phyloP scores from a whole-genome alignment of 441 rosid species.

The Pelargonium myrrhifolium region DNA sequence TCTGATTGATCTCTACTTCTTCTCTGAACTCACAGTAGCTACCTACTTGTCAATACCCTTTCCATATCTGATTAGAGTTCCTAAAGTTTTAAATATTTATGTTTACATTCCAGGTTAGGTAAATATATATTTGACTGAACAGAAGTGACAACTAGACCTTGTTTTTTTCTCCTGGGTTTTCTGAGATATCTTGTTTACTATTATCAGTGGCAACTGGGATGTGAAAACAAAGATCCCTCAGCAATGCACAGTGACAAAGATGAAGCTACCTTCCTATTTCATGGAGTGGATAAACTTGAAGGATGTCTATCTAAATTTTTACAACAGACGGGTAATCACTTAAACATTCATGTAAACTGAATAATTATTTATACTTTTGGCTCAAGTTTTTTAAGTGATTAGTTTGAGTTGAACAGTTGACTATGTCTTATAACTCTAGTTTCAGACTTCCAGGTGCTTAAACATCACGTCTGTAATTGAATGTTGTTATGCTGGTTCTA shows the following conservation, averaged over 20 bases:
- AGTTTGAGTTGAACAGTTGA: background rate
- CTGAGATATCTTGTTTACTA: conserved; percentile 21
- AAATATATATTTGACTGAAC: background rate
- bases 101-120: background rate
- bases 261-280: conserved; percentile 72
- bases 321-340: conserved; percentile 40
- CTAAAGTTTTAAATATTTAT: background rate
- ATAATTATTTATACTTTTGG: background rate
- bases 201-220: conserved; percentile 88
- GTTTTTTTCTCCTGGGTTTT: background rate
- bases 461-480: background rate
- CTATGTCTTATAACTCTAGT: no score
- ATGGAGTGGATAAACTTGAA: conserved; percentile 91
- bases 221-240: conserved; percentile 81
- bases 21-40: no score
- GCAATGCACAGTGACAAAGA: conserved; percentile 61
- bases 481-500: background rate
- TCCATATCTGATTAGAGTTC: no score
- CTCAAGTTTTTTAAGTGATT: background rate
- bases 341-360: background rate
- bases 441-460: background rate
- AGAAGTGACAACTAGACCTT: background rate
- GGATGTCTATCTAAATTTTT: conserved; percentile 74
- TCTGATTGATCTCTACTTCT: no score
- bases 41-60: no score